Percentiles rank a stretch among this genome's conserved stretches.
Evolutionary conservation across 768 basidiomycete species (phyloP).

Genomic region (Tricholomella constricta): DNA sequence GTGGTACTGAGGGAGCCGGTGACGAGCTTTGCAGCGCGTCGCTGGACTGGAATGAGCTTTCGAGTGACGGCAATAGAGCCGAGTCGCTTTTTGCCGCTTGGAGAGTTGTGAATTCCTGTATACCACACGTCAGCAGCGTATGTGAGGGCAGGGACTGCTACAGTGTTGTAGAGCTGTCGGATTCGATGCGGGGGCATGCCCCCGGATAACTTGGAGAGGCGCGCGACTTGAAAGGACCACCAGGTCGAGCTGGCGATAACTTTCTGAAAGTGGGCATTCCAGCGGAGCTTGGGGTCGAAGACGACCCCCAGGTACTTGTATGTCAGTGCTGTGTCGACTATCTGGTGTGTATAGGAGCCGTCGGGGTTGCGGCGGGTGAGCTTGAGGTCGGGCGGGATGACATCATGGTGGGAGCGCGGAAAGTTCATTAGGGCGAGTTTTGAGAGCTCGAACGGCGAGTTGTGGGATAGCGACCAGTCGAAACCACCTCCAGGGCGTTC

Average conservation of each 20-base stretch:
- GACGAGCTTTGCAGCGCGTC: conserved; percentile 1
- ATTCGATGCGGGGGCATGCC: no score
- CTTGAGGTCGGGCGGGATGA: conserved; percentile 2
- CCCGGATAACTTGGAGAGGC: no score
- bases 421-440: conserved; percentile 33
- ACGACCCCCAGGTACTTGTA: neutral
- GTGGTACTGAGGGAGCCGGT: conserved; percentile 3
- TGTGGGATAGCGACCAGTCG: conserved; percentile 27
- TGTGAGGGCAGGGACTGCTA: no score
- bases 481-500: conserved; percentile 20
- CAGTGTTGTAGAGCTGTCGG: no score
- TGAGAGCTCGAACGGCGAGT: conserved; percentile 31
- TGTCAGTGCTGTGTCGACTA: neutral
- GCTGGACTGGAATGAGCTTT: conserved; percentile 1
- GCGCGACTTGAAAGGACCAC: neutral
- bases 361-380: neutral
- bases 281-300: neutral
- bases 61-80: conserved; percentile 2
- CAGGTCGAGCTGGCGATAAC: conserved; percentile 1
- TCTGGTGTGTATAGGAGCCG: neutral
- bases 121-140: conserved; percentile 15
- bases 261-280: conserved; percentile 14
- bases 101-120: neutral
- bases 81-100: neutral
- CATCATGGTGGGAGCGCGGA: conserved; percentile 4